Percentiles rank a stretch among this genome's conserved stretches.
Conservation (phyloP, 176 grass and related monocot genomes). For the Oryza australiensis region DNA sequence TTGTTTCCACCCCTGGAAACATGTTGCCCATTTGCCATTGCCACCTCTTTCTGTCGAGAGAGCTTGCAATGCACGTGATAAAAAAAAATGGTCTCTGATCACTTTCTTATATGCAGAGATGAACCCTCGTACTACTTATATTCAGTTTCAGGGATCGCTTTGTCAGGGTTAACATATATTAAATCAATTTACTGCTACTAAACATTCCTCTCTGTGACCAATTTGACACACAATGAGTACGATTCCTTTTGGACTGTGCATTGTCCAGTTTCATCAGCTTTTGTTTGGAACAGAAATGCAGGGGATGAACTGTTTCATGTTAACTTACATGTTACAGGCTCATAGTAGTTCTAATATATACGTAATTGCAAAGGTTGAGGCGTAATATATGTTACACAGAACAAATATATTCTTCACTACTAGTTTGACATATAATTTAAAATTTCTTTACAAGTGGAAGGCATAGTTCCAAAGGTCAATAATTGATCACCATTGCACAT, state of each 20-base stretch:
- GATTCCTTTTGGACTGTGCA: constrained; percentile 35
- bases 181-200: constrained; percentile 28
- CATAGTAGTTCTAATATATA: not conserved
- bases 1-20: constrained; percentile 14
- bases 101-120: constrained; percentile 33
- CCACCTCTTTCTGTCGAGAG: constrained; percentile 6
- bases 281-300: constrained; percentile 2
- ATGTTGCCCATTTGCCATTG: constrained; percentile 30
- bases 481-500: constrained; percentile 29
- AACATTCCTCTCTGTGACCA: constrained; percentile 41
- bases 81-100: not conserved
- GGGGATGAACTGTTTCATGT: not conserved
- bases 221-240: constrained; percentile 17
- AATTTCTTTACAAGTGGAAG: not conserved
- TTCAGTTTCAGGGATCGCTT: constrained; percentile 16
- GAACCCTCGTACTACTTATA: constrained; percentile 36
- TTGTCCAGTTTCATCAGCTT: constrained; percentile 30
- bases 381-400: not conserved
- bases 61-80: constrained; percentile 25
- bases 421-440: not conserved
- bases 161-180: constrained; percentile 28
- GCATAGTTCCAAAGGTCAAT: constrained; percentile 12
- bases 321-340: not conserved
- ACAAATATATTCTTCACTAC: not conserved
- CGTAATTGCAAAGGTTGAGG: not conserved